Evolutionary conservation across 1,139 yeast species (phyloP), one percentile per base, ranked within the genome.

Genomic region (Hyphopichia pseudoburtonii): DNA sequence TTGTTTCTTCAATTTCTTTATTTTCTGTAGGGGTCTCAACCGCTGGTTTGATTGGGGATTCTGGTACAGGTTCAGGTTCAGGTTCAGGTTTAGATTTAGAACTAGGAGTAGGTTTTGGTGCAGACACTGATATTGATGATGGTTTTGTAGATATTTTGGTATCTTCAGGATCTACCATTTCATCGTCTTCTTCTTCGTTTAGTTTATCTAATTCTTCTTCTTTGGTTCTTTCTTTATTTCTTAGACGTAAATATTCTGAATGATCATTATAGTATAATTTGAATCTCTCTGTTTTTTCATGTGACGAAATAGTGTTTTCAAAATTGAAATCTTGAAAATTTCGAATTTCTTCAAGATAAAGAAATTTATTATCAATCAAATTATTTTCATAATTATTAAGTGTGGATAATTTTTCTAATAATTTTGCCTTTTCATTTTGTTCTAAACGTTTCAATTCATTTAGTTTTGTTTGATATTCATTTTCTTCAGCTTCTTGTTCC

Each of bases 351-450:
- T 69, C 73, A 34, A 71, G 58, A 41, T 46, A 52, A 30, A 51
- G 53, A 37, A 60, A 47, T 44, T 76, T 72, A 31, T 69, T 64
- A 19, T 62, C 71, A 17, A 70, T 53, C 34, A 71, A 51, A 30
- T 54, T 38, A 14, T 40, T 38, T 45, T 71, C 77, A 47, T 71
- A 70, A 28, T 46, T 50, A 30, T 46, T 40, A 14, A 57, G 37
- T 3, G 33, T 43, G 1, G 41, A 40, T 19, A 65, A 57, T 17
- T 48, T 51, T 1, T 50, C 49, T 7, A 44, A 33, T 19, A 57
- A 52, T 9, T 22, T 18, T 3, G 36, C 31, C 22, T 48, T 51
- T 44, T 54, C 63, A n/a, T 29, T 30, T 5, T 23, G 29, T 38
- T 63, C 68, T 17, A 47, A 34, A 4, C 33, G 29, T 11, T 41